Evolutionary conservation across 345 rosid genomes (phyloP).

Genomic region (Murraya paniculata): DNA sequence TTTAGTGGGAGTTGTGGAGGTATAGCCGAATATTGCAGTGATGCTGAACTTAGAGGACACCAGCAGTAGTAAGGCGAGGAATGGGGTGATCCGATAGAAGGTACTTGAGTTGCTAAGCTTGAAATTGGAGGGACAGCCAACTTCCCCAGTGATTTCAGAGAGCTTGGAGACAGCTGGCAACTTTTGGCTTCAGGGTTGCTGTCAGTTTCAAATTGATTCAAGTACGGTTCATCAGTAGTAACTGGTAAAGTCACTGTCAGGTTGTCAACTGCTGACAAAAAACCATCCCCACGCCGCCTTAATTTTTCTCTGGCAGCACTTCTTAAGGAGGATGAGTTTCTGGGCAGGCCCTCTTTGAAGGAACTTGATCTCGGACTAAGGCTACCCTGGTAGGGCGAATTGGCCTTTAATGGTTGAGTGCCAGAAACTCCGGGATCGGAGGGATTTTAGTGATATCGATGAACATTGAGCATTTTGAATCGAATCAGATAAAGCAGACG

Average conservation of each 20-base stretch:
- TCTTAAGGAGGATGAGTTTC: conserved; percentile 47
- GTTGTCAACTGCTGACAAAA: conserved; percentile 47
- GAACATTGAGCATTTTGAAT: conserved; percentile 21
- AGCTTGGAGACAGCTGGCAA: conserved; percentile 25
- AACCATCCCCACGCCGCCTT: conserved; percentile 56
- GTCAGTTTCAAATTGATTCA: conserved; percentile 28
- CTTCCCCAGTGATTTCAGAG: conserved; percentile 45
- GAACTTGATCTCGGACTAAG: conserved; percentile 83
- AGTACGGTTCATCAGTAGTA: conserved; percentile 26
- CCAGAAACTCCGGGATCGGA: conserved; percentile 46
- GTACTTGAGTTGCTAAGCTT: conserved; percentile 33
- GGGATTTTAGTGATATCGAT: conserved; percentile 37
- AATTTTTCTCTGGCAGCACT: conserved; percentile 61
- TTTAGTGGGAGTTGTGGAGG: conserved; percentile 33
- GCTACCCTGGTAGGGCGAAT: conserved; percentile 60
- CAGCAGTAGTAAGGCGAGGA: conserved; percentile 88
- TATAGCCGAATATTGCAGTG: conserved; percentile 36
- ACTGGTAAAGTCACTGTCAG: conserved; percentile 30
- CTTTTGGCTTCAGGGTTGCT: conserved; percentile 22
- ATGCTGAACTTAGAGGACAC: conserved; percentile 70
- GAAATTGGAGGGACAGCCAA: conserved; percentile 30
- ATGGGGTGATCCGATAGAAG: conserved; percentile 44
- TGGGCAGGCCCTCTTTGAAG: conserved; percentile 61
- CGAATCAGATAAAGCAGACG: conserved; percentile 14
- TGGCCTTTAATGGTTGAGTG: conserved; percentile 41